Conservation (phyloP, 1,284 basidiomycete genomes). For the Phlebopus sp. region DNA sequence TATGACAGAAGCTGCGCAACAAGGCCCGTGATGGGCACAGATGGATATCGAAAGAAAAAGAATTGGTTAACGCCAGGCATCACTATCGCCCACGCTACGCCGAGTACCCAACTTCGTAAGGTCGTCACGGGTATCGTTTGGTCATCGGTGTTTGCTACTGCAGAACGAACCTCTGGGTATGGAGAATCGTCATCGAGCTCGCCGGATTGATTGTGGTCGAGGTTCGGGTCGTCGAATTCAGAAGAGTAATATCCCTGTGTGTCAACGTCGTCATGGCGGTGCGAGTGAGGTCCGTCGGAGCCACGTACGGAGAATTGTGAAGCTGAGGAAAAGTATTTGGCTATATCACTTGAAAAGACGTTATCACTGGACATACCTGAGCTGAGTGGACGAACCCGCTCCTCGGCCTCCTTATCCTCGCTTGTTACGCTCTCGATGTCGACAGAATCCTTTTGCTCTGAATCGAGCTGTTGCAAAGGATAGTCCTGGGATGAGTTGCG, state of each 20-base stretch:
- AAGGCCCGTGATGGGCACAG: conserved; percentile 42
- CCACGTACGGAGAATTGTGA: conserved; percentile 18
- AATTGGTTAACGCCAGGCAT: conserved; percentile 58
- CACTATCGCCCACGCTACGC: conserved; percentile 48
- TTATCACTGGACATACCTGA: conserved; percentile 18
- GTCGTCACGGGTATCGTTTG: conserved; percentile 31
- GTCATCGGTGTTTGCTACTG: conserved; percentile 43
- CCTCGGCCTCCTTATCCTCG: conserved; percentile 27
- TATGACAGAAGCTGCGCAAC: conserved; percentile 56
- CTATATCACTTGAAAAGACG: neutral
- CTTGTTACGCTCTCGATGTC: conserved; percentile 17
- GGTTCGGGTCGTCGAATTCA: conserved; percentile 44
- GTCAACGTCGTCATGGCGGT: neutral
- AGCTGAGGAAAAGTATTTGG: conserved; percentile 10
- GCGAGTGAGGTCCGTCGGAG: neutral
- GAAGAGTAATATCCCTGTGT: conserved; percentile 9
- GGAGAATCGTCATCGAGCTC: conserved; percentile 36
- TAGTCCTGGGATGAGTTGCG: conserved; percentile 13
- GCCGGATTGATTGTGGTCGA: conserved; percentile 39
- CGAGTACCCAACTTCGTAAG: conserved; percentile 33
- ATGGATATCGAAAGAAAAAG: conserved; percentile 53
- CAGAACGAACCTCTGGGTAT: conserved; percentile 45
- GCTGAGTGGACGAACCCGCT: conserved; percentile 14
- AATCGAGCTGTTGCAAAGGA: conserved; percentile 16
- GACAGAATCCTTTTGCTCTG: conserved; percentile 9